Conservation (phyloP, 2,329 filamentous ascomycete genomes). For the Aspergillus uvarum region DNA sequence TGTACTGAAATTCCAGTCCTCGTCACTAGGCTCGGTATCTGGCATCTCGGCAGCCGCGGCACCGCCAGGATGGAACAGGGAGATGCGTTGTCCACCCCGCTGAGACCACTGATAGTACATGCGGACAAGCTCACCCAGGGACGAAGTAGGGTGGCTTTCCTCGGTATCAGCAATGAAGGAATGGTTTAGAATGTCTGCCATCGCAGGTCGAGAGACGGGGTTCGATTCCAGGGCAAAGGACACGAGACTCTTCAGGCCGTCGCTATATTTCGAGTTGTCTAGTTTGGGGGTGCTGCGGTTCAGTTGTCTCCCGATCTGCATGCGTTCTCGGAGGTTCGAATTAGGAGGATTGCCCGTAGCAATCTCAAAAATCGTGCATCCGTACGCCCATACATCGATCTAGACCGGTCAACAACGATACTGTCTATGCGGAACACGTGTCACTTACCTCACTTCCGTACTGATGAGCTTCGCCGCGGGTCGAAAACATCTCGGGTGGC, state of each 20-base stretch:
- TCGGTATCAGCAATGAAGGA: slow-evolving; percentile 46
- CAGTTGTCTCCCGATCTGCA: slow-evolving; percentile 48
- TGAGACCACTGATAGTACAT: slow-evolving; percentile 52
- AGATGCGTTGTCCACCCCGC: slow-evolving; percentile 51
- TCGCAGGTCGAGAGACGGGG: slow-evolving; percentile 46
- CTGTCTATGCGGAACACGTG: neutral
- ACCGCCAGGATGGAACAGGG: slow-evolving; percentile 61
- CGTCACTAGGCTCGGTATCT: slow-evolving; percentile 40
- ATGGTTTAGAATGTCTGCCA: slow-evolving; percentile 48
- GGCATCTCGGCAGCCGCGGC: slow-evolving; percentile 57
- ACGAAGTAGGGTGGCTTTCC: slow-evolving; percentile 45
- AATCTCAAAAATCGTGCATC: slow-evolving; percentile 51
- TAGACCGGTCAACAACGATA: slow-evolving; percentile 21
- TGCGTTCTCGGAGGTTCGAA: slow-evolving; percentile 47
- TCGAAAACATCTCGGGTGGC: slow-evolving; percentile 59
- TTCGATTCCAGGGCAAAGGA: slow-evolving; percentile 46
- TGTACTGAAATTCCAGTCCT: slow-evolving; percentile 66
- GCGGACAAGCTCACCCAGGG: slow-evolving; percentile 47
- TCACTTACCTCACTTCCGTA: slow-evolving; percentile 48
- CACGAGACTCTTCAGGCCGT: slow-evolving; percentile 47
- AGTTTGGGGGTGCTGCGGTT: slow-evolving; percentile 45
- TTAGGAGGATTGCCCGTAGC: slow-evolving; percentile 52
- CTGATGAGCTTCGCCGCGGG: slow-evolving; percentile 39
- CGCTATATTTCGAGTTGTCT: slow-evolving; percentile 44
- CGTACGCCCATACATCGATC: slow-evolving; percentile 54